A percentile compares a stretch with the other conserved stretches of the same genome.
These are phyloP conservation scores for Mycocentrospora acerina DNA, from an alignment of 2,329 filamentous ascomycete species.

Conservation along the genomic window DNA sequence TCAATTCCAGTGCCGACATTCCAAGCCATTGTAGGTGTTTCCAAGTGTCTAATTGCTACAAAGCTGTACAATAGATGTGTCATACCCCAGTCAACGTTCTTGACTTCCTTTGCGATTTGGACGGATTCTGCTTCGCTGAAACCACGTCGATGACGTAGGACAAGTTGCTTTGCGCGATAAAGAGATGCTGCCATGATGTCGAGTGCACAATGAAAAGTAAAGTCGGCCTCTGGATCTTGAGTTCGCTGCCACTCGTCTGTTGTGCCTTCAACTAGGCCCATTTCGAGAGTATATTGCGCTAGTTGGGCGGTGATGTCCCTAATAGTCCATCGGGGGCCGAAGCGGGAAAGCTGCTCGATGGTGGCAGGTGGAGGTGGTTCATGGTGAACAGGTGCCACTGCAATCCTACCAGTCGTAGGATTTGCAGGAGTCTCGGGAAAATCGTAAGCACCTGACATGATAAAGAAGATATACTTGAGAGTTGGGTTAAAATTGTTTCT, in stretches of 20 bases:
- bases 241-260: constrained; percentile 6
- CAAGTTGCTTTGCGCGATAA: constrained; percentile 1
- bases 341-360: constrained; percentile 3
- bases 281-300: constrained; percentile 6
- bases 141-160: constrained; percentile 1
- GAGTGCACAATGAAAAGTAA: constrained; percentile 5
- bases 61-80: constrained; percentile 4
- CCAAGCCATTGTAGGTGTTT: constrained; percentile 6
- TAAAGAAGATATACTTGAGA: too few species aligned
- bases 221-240: constrained; percentile 6
- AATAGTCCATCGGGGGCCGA: constrained; percentile 5
- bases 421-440: constrained; percentile 3
- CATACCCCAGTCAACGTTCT: constrained; percentile 5
- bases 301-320: constrained; percentile 2
- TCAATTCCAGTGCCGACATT: constrained; percentile 10
- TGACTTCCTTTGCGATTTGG: constrained; percentile 2
- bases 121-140: constrained; percentile 5
- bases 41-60: constrained; percentile 4
- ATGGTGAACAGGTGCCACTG: constrained; percentile 3
- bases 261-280: constrained; percentile 8
- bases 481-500: too few species aligned
- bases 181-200: constrained; percentile 4
- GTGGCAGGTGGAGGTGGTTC: constrained; percentile 3
- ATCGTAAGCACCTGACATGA: too few species aligned
- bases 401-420: constrained; percentile 2